Evolutionary conservation across 352 stramenopile species (phyloP), one percentile per base, ranked within the genome.

Genomic region (Halophytophthora polymorphica): DNA sequence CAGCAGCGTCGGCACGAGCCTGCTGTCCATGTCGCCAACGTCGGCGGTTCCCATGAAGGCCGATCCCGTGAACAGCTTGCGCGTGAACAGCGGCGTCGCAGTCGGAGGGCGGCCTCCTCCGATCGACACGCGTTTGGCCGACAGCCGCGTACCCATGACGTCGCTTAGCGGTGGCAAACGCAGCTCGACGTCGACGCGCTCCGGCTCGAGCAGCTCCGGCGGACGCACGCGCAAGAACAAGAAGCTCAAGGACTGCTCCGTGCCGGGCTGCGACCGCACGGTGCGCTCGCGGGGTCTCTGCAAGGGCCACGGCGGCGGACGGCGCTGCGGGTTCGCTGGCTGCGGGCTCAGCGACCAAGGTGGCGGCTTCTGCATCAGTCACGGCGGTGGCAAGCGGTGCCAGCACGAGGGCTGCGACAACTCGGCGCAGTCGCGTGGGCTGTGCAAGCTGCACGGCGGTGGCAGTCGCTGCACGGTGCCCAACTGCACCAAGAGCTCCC

Each of bases 401-500:
- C 71, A 86, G 42, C 66, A 75, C 37, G 71, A 88, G 0, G 71
- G 73, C 15, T 94, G 83, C 52, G 77, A 88, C 22, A 94, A 94
- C 61, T 90, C 76, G 37, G 80, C 83, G 22, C 81, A 92, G 61
- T 92, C 81, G n/a, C 75, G 80, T 43, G 83, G 81, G 0, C 39
- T 92, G 17, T 94, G 83, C 54, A 94, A 92, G 44, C 65, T 90
- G 19, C 83, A 94, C 42, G 83, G 83, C 33, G 81, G 81, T 38
- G 81, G 83, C 37, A 88, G 75, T 34, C 81, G 81, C 10, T 94
- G 83, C 62, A 89, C 77, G 5, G 64, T 91, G 44, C 70, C 73
- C 6, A 88, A 88, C 45, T 94, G 83, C 51, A 86, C 76, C 19
- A 96, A 95, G 71, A 93, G 85, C 48, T 92, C 83, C 14, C 86